Percentiles rank a stretch among this genome's conserved stretches.
phyloP scores from a whole-genome alignment of 148 eudicot genomes.

The Fallopia convolvulus region DNA sequence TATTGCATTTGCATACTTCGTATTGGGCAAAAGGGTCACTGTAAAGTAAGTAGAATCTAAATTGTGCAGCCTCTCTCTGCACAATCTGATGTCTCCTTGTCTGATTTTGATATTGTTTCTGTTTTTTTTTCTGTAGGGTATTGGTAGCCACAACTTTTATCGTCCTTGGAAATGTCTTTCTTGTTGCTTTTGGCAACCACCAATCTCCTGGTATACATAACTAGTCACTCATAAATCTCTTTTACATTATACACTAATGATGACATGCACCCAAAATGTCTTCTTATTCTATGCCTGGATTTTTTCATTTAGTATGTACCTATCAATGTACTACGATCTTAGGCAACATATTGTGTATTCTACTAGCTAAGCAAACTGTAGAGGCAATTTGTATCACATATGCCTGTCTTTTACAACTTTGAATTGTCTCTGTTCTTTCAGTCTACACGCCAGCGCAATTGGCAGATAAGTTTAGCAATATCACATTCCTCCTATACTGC shows the following conservation, averaged over 20 bases:
- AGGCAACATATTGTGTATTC: not conserved
- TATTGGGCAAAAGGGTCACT: constrained; percentile 66
- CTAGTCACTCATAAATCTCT: not conserved
- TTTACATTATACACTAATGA: not conserved
- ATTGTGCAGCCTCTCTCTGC: not conserved
- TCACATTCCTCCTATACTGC: constrained; percentile 73
- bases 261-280: not conserved
- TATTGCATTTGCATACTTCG: constrained; percentile 82
- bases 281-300: not conserved
- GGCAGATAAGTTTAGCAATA: constrained; percentile 88
- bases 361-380: not conserved
- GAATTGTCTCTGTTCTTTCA: constrained; percentile 24
- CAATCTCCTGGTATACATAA: constrained; percentile 79
- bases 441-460: constrained; percentile 87
- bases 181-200: constrained; percentile 96
- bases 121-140: constrained; percentile 42
- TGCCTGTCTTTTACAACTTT: not conserved
- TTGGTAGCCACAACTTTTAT: constrained; percentile 80
- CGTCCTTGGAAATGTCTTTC: constrained; percentile 89
- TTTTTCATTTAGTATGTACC: not conserved
- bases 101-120: not conserved
- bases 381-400: not conserved
- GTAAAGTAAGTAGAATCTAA: constrained; percentile 60
- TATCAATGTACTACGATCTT: not conserved
- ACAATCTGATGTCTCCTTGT: not conserved